Conservation (phyloP, 331 rosid species). For the Cydonia oblonga region DNA sequence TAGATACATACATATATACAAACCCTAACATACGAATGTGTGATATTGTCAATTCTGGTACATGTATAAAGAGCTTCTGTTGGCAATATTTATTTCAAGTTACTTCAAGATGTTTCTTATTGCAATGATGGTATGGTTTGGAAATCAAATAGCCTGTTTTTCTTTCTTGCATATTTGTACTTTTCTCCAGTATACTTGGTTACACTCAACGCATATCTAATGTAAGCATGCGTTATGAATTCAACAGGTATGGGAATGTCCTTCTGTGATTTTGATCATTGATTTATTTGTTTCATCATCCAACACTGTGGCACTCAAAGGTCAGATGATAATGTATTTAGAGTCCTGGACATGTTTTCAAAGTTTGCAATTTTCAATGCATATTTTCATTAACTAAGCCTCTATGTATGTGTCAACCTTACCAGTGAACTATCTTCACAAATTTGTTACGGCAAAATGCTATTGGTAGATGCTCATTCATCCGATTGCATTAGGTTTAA, state of each 20-base stretch:
- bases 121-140: slow-evolving; percentile 60
- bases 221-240: background rate
- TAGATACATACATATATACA: background rate
- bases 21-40: background rate
- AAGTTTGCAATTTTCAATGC: background rate
- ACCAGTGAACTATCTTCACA: background rate
- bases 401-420: too few relatives aligned
- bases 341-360: background rate
- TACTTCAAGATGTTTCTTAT: slow-evolving; percentile 81
- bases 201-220: slow-evolving; percentile 7
- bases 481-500: background rate
- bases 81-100: slow-evolving; percentile 67
- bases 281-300: slow-evolving; percentile 78
- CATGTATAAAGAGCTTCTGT: slow-evolving; percentile 51
- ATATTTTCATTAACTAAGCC: background rate
- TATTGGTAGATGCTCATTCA: background rate
- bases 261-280: slow-evolving; percentile 59
- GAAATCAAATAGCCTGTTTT: background rate
- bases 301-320: slow-evolving; percentile 71
- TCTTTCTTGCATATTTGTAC: background rate
- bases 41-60: slow-evolving; percentile 14
- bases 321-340: slow-evolving; percentile 20
- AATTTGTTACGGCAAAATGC: background rate
- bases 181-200: background rate
- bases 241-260: slow-evolving; percentile 84